A percentile compares a stretch with the other conserved stretches of the same genome.
These are phyloP conservation scores for Pholiota conissans DNA, from an alignment of 768 basidiomycete species.

Conservation along the genomic window DNA sequence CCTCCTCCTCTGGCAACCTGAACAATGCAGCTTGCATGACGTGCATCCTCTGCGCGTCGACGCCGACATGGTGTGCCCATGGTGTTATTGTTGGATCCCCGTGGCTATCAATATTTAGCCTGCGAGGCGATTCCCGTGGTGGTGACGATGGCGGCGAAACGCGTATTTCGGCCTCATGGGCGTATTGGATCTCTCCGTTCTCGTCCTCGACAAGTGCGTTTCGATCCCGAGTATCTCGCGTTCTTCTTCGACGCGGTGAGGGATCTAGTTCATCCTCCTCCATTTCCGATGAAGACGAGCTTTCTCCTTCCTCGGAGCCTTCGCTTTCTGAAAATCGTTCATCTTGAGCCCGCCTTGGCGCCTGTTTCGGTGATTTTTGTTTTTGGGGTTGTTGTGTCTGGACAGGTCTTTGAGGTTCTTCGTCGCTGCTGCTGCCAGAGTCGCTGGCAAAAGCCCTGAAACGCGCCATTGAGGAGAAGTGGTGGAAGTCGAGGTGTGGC, in stretches of 20 bases:
- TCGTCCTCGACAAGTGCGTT: slow-evolving; percentile 57
- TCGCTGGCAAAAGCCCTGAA: slow-evolving; percentile 68
- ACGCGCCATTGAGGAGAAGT: slow-evolving; percentile 51
- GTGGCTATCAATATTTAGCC: slow-evolving; percentile 25
- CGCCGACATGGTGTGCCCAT: slow-evolving; percentile 71
- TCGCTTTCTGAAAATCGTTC: slow-evolving; percentile 29
- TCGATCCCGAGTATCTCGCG: slow-evolving; percentile 22
- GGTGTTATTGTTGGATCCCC: slow-evolving; percentile 57
- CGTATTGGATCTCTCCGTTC: slow-evolving; percentile 47
- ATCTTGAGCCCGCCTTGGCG: slow-evolving; percentile 28
- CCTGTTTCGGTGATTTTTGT: slow-evolving; percentile 2
- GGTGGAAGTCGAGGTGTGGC: neutral
- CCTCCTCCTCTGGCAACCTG: slow-evolving; percentile 72
- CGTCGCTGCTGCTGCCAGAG: slow-evolving; percentile 49
- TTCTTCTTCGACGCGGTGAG: slow-evolving; percentile 20
- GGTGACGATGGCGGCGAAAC: slow-evolving; percentile 32
- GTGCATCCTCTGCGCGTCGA: slow-evolving; percentile 88
- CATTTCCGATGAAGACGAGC: slow-evolving; percentile 45
- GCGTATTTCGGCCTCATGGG: slow-evolving; percentile 41
- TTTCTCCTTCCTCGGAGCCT: slow-evolving; percentile 32
- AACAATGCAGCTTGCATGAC: slow-evolving; percentile 94
- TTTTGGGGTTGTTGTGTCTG: neutral
- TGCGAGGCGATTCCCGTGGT: slow-evolving; percentile 33
- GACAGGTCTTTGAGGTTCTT: slow-evolving; percentile 27
- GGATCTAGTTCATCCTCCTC: slow-evolving; percentile 48